phyloP scores from a whole-genome alignment of 2,329 filamentous ascomycete genomes.

The Tolypocladium endophyticum region DNA sequence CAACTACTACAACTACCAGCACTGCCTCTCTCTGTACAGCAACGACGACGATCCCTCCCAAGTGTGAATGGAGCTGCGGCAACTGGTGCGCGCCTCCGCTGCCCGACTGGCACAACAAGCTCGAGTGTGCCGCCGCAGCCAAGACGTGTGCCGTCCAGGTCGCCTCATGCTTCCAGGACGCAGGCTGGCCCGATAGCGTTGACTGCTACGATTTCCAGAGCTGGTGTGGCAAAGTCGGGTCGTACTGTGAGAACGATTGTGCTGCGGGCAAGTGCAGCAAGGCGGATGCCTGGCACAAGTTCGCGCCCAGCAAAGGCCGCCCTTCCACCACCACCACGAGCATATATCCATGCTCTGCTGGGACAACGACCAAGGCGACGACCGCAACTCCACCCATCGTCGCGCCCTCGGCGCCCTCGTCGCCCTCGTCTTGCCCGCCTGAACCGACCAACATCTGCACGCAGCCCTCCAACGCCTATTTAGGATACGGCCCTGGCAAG shows the following conservation, averaged over 20 bases:
- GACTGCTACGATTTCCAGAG: slow-evolving; percentile 38
- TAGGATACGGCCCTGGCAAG: slow-evolving; percentile 57
- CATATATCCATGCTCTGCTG: slow-evolving; percentile 20
- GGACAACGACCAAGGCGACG: slow-evolving; percentile 16
- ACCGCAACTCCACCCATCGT: slow-evolving; percentile 19
- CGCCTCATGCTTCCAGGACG: slow-evolving; percentile 38
- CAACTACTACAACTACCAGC: slow-evolving; percentile 12
- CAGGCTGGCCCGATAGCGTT: slow-evolving; percentile 37
- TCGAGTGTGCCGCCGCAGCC: slow-evolving; percentile 29
- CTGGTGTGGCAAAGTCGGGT: slow-evolving; percentile 37
- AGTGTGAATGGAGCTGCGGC: slow-evolving; percentile 44
- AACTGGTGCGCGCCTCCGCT: slow-evolving; percentile 42
- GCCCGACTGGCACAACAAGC: slow-evolving; percentile 33
- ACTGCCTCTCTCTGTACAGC: slow-evolving; percentile 34
- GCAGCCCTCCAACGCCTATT: slow-evolving; percentile 43
- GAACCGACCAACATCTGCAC: slow-evolving; percentile 41
- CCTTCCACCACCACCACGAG: slow-evolving; percentile 23
- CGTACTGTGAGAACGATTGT: slow-evolving; percentile 31
- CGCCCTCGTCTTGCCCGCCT: no score
- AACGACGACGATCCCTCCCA: slow-evolving; percentile 31
- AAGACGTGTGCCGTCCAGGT: slow-evolving; percentile 36
- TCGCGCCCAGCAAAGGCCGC: slow-evolving; percentile 25
- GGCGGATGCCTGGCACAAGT: slow-evolving; percentile 29
- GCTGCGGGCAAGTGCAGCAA: slow-evolving; percentile 26
- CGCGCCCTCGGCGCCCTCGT: no score